Base-by-base conservation (phyloP, 2,329 filamentous ascomycete species). In the Chaetomium sp. region DNA sequence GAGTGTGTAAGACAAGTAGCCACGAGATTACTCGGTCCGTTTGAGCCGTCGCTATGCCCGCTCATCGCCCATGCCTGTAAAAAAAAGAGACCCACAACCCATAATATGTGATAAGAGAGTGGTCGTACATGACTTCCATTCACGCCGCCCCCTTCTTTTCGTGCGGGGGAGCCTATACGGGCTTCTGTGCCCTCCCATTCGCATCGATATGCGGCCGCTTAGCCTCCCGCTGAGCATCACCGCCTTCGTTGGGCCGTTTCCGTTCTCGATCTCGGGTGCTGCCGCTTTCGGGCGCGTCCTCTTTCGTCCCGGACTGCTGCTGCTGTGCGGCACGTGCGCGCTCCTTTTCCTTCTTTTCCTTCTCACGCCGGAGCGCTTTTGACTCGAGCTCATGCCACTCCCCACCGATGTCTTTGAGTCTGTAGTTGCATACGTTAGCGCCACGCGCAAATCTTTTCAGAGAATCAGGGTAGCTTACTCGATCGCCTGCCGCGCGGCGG, bases 311-410 rank as follows among this genome's bases (percentile, higher is more conserved):
- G 5, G 60, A 59, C 27, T 65, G 63, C 63, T 19, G 62, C 59
- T 19, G 62, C 59, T 53, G 65, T 0, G 79, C 78, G 50, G 76
- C 77, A 6, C 79, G 80, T 0, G 59, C 65, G 33, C 65, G 65
- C 53, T 68, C 84, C 63, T 82, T 80, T 31, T 86, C 83, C 66
- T 81, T 82, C 62, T 86, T 86, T 75, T 95, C 92, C 71, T 93
- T 94, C 76, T 97, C 93, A 71, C 95, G 95, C 35, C 95, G 85
- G 29, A 97, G 82, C 19, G 93, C 93, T 79, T 99, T 99, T 63
- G 92, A 96, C 79, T 99, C 95, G 73, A 98, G 97, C 75, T 99
- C 95, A 75, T 99, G 95, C 95, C 95, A 99, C 72, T 99, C 95
- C 25, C 95, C 95, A 71, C 95, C 87, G 33, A 99, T 84, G 57